Percentiles rank a stretch among this genome's conserved stretches.
Evolutionary conservation across 352 stramenopile genomes (phyloP).

Genomic region (Globisporangium polare): DNA sequence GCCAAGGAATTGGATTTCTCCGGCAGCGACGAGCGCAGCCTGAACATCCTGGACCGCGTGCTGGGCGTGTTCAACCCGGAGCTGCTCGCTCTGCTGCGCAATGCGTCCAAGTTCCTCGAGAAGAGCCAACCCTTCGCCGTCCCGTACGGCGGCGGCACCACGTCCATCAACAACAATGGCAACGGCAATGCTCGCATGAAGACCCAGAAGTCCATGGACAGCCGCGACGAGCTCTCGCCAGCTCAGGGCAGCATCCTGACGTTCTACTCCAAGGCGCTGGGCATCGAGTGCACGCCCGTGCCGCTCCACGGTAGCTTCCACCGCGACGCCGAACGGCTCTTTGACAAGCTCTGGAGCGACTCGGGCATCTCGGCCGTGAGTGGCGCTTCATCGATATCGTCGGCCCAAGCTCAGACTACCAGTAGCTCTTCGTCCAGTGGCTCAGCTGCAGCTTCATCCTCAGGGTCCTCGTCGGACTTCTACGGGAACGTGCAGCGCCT

Average conservation of each 20-base stretch:
- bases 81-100: conserved; percentile 56
- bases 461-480: conserved; percentile 21
- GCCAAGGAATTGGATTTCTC: conserved; percentile 85
- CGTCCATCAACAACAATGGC: conserved; percentile 5
- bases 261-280: conserved; percentile 78
- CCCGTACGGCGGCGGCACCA: conserved; percentile 26
- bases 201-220: conserved; percentile 19
- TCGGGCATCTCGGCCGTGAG: conserved; percentile 24
- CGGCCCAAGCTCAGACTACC: neutral
- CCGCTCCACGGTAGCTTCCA: conserved; percentile 73
- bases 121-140: conserved; percentile 69
- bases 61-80: conserved; percentile 68
- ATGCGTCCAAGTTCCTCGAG: conserved; percentile 57
- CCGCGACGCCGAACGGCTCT: conserved; percentile 76
- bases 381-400: conserved; percentile 15
- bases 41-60: conserved; percentile 66
- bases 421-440: conserved; percentile 2
- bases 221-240: conserved; percentile 39
- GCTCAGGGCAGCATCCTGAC: conserved; percentile 70
- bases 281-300: conserved; percentile 62
- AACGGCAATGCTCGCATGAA: conserved; percentile 2
- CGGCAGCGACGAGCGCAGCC: conserved; percentile 48
- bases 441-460: conserved; percentile 3
- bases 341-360: conserved; percentile 77
- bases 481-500: conserved; percentile 41